Base-by-base conservation (phyloP, 441 rosid genomes). In the Capsella rubella region DNA sequence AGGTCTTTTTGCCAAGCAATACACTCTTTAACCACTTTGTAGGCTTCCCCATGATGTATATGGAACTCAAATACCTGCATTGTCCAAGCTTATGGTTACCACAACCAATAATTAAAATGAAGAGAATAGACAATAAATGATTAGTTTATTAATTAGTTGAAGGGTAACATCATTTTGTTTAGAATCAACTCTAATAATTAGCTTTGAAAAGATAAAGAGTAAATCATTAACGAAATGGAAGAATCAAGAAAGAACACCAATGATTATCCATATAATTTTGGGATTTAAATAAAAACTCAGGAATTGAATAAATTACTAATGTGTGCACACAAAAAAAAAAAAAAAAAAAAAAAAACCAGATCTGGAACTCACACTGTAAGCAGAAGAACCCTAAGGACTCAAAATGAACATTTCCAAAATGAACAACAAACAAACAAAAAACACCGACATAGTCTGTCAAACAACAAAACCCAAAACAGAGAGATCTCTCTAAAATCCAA, bases 21-120 rank as follows among this genome's bases (percentile, higher is more conserved):
- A 90, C 79, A 56, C 83, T 83, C 84, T 89, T 94, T 73, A 91
- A 84, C 96, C 97, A 91, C 80, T 82, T 91, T 12, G 84, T 81
- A 1, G 97, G 84, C 73, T 86, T 94, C 3, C 98, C 96, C 97
- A 94, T 94, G 10, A 62, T 62, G 63, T 54, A 47, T 32, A 47
- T 40, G 55, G 11, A 54, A 54, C 50, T 77, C 62, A 54, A 47
- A 76, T 49, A 69, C 73, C 50, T 49, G 55, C 69, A 75, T 45
- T 60, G 25, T 21, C 8, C 37, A 34, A 34, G 25, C 25, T 21
- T 39, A 43, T 18, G 27, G 39, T 18, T 64, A 65, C 14, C 35
- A 66, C 0, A 7, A 53, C 40, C 53, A 40, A 8, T 18, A 8
- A 4, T 27, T 12, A 34, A 52, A 72, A 31, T 21, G 39, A 52